These are phyloP conservation scores for Dendryphion nanum DNA, from an alignment of 2,329 filamentous ascomycete species.

Conservation along the genomic window DNA sequence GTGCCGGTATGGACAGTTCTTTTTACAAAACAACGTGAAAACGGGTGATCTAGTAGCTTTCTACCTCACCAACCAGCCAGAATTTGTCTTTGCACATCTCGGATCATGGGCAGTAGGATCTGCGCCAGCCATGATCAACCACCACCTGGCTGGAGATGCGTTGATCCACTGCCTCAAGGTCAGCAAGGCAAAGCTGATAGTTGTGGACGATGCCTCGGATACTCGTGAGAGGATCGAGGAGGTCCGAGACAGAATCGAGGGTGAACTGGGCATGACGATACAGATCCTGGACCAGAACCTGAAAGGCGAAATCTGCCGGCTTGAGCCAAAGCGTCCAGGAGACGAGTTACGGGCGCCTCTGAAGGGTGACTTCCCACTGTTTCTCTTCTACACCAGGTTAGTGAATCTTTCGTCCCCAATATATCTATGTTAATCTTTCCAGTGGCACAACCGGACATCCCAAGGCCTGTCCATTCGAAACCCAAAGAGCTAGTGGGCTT, in stretches of 20 bases:
- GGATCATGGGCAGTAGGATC: constrained; percentile 65
- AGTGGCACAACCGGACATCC: constrained; percentile 74
- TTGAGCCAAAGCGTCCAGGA: constrained; percentile 52
- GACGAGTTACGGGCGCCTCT: constrained; percentile 57
- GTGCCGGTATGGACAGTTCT: constrained; percentile 37
- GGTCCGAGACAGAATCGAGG: constrained; percentile 47
- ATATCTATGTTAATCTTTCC: not conserved
- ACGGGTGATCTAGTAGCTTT: constrained; percentile 63
- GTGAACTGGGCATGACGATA: constrained; percentile 59
- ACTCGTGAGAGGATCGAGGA: constrained; percentile 59
- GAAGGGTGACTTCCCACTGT: constrained; percentile 55
- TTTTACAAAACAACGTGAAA: constrained; percentile 51
- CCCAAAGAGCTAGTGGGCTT: constrained; percentile 45
- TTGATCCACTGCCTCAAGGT: constrained; percentile 66
- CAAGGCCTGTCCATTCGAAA: constrained; percentile 66
- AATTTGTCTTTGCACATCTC: constrained; percentile 66
- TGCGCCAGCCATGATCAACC: constrained; percentile 70
- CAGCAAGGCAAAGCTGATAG: constrained; percentile 48
- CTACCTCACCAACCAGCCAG: constrained; percentile 66
- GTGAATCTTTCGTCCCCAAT: constrained; percentile 7
- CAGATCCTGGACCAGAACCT: constrained; percentile 52
- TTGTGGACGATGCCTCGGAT: constrained; percentile 49
- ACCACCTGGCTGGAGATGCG: constrained; percentile 63
- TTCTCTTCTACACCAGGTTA: constrained; percentile 67
- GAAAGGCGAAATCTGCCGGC: constrained; percentile 48